phyloP scores from a whole-genome alignment of 1,284 basidiomycete species.

The Malassezia obtusa region DNA sequence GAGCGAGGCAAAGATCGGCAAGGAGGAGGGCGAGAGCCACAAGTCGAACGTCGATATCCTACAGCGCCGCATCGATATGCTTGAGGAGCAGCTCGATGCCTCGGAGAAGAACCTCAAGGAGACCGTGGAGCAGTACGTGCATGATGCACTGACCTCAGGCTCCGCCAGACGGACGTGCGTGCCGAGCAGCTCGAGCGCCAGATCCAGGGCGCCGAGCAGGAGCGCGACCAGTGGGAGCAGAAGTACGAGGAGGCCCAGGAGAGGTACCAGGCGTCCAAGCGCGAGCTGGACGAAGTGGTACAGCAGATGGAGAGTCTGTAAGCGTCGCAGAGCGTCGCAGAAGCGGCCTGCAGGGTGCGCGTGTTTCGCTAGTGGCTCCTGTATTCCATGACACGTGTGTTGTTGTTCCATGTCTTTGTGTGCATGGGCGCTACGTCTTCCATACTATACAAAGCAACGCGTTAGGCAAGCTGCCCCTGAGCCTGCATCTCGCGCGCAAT shows the following conservation, averaged over 20 bases:
- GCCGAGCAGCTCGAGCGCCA: conserved; percentile 97
- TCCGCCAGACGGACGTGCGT: conserved; percentile 95
- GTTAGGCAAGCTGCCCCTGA: conserved; percentile 13
- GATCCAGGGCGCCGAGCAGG: conserved; percentile 73
- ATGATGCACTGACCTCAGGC: conserved; percentile 53
- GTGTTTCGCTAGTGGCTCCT: neutral
- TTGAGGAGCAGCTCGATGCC: conserved; percentile 90
- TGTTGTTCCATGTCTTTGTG: no score
- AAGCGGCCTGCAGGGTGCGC: no score
- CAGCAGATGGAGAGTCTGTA: conserved; percentile 69
- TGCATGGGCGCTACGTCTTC: no score
- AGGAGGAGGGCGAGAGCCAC: conserved; percentile 64
- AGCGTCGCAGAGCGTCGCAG: neutral
- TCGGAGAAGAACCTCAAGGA: conserved; percentile 96
- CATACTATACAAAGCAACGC: neutral
- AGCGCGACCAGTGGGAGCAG: conserved; percentile 86
- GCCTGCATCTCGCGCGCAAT: conserved; percentile 17
- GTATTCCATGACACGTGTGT: neutral
- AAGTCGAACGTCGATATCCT: conserved; percentile 69
- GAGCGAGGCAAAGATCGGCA: conserved; percentile 60
- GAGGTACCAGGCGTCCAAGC: conserved; percentile 68
- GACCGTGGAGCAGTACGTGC: conserved; percentile 82
- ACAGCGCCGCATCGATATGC: conserved; percentile 72
- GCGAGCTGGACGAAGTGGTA: conserved; percentile 79
- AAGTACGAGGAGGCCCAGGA: conserved; percentile 76